Evolutionary conservation across 768 basidiomycete species (phyloP).

Genomic region (Suillus hirtellus): DNA sequence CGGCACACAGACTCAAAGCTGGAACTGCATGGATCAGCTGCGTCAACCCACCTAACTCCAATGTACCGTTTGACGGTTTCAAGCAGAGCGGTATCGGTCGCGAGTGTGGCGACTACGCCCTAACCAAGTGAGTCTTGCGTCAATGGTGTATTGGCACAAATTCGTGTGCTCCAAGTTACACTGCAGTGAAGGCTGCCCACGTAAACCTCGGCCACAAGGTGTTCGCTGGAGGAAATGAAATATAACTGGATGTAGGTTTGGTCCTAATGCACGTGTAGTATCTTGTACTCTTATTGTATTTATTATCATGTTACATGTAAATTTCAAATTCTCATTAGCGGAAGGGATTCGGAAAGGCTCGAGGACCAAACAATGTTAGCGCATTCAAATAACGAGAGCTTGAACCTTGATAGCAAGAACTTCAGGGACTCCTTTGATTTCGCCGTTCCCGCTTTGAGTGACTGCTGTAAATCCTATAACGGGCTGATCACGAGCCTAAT

Average conservation of each 20-base stretch:
- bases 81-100: constrained; percentile 83
- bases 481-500: background rate
- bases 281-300: background rate
- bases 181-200: constrained; percentile 61
- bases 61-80: constrained; percentile 82
- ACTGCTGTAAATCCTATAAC: constrained; percentile 12
- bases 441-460: constrained; percentile 8
- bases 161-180: constrained; percentile 40
- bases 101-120: constrained; percentile 77
- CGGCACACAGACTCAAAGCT: constrained; percentile 74
- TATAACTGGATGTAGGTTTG: background rate
- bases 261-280: background rate
- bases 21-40: constrained; percentile 74
- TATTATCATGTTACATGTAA: background rate
- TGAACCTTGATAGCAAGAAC: background rate
- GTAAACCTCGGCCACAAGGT: constrained; percentile 45
- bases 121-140: constrained; percentile 40
- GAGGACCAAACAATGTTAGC: too few species aligned
- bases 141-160: background rate
- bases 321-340: too few species aligned
- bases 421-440: background rate
- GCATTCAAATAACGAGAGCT: too few species aligned
- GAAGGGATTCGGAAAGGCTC: too few species aligned
- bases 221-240: constrained; percentile 13
- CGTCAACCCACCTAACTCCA: constrained; percentile 27